Evolutionary conservation across 2,329 filamentous ascomycete species (phyloP).

Genomic region (Neofusicoccum umdonicola): DNA sequence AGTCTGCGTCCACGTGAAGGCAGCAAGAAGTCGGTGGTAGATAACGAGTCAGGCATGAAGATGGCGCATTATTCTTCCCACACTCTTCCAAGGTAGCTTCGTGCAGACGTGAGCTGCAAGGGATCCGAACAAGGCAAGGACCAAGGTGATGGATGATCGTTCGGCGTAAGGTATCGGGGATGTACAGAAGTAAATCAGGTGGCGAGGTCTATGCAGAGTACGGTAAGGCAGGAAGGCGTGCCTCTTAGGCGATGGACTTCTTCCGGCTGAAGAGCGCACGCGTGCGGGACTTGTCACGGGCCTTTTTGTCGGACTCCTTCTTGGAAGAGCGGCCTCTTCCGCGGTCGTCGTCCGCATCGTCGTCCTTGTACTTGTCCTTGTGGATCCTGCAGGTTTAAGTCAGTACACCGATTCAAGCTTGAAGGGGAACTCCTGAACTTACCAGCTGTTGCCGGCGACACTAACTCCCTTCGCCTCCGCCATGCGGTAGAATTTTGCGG

Average conservation of each 20-base stretch:
- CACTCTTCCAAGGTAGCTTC: background rate
- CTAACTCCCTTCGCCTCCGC: conserved; percentile 92
- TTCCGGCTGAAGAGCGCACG: conserved; percentile 70
- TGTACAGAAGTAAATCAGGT: background rate
- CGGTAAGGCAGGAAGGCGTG: background rate
- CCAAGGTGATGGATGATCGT: background rate
- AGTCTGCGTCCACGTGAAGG: background rate
- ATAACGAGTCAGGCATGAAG: background rate
- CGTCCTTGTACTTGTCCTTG: conserved; percentile 85
- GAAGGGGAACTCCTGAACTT: conserved; percentile 36
- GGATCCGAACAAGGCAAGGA: background rate
- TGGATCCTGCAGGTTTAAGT: conserved; percentile 69
- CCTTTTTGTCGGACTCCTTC: conserved; percentile 56
- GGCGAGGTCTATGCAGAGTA: background rate
- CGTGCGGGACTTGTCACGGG: conserved; percentile 72
- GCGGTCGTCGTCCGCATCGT: conserved; percentile 32
- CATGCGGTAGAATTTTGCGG: conserved; percentile 83
- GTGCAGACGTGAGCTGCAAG: background rate
- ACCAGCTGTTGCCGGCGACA: conserved; percentile 99
- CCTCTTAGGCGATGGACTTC: conserved; percentile 36
- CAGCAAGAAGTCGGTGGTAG: background rate
- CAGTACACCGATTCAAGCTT: conserved; percentile 11
- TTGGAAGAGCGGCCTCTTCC: conserved; percentile 46
- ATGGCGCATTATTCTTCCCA: background rate
- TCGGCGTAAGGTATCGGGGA: background rate